Base-by-base conservation (phyloP, 768 basidiomycete species). In the Lactarius quietus region DNA sequence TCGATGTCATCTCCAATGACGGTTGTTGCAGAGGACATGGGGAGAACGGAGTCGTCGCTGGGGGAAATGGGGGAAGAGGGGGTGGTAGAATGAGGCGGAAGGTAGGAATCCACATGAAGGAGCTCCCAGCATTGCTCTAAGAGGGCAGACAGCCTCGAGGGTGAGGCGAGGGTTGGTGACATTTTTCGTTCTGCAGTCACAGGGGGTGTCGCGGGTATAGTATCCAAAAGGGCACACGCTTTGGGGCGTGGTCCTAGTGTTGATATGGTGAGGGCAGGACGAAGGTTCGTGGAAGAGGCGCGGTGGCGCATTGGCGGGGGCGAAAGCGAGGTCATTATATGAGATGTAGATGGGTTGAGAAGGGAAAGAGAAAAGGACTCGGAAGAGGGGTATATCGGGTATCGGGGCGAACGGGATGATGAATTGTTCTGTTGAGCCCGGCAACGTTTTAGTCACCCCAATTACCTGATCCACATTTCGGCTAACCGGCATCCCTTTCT, bases 281-380 rank as follows among this genome's bases (percentile, higher is more conserved):
- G 78, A 56, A 87, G 80, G 68, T 78, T 83, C 29, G 84, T 84
- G 52, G 86, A 88, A 54, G 83, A 86, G 0, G 86, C 84, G 62
- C 85, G 83, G 72, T 78, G 78, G 71, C 84, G 83, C 43, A 76
- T 75, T 61, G 78, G 79, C 53, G 83, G 82, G 65, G 76, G 74
- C 64, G 73, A 65, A 63, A 75, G 73, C 59, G 71, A 69, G 62
- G 74, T 66, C 71, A 74, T 75, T 26, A n/a, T 26, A n/a, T 20
- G 12, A 51, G 5, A 7, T 14, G 33, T 6, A 6, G 52, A 39
- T 53, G 54, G 63, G 55, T 35, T 57, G 26, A 20, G 36, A 31
- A n/a, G 58, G 23, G 29, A 43, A 36, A 3, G n/a, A 3, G 31
- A 10, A 45, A 36, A 52, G 51, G 10, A 7, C 33, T 5, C 35